Conservation (phyloP, 805 yeast species). For the Wickerhamiella domercqiae region DNA sequence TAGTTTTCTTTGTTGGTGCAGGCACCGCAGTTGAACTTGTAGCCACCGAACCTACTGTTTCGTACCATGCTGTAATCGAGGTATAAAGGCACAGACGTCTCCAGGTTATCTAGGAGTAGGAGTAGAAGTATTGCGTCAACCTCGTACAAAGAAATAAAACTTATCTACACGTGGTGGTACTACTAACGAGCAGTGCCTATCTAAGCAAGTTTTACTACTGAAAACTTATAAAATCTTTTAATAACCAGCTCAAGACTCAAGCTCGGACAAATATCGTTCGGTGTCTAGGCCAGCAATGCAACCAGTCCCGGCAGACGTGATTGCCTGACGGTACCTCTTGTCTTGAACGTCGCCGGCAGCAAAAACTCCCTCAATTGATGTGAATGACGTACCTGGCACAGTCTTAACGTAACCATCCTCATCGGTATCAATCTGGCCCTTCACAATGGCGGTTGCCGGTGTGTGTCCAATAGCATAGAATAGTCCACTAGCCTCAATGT, state of each 20-base stretch:
- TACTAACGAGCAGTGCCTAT: too few species aligned
- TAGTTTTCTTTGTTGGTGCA: slow-evolving; percentile 75
- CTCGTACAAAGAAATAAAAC: too few species aligned
- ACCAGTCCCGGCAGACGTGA: slow-evolving; percentile 98
- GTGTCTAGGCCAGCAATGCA: slow-evolving; percentile 98
- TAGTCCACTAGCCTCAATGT: slow-evolving; percentile 71
- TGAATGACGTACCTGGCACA: slow-evolving; percentile 72
- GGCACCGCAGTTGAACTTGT: slow-evolving; percentile 44
- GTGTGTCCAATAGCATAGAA: slow-evolving; percentile 97
- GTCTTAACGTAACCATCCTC: slow-evolving; percentile 82
- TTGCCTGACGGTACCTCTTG: slow-evolving; percentile 92
- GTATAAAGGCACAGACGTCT: too few species aligned
- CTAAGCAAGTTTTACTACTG: too few species aligned
- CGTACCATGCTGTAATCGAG: slow-evolving; percentile 86
- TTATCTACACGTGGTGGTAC: too few species aligned
- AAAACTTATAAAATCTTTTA: not conserved
- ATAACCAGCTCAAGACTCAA: slow-evolving; percentile 11
- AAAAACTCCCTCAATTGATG: slow-evolving; percentile 79
- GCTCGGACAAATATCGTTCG: slow-evolving; percentile 64
- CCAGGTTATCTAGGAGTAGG: too few species aligned
- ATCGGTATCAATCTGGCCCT: slow-evolving; percentile 66
- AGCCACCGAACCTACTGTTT: slow-evolving; percentile 35
- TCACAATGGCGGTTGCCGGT: slow-evolving; percentile 80
- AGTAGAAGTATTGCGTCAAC: too few species aligned
- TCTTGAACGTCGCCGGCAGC: slow-evolving; percentile 99